Evolutionary conservation across 1,284 basidiomycete genomes (phyloP), one percentile per base, ranked within the genome.

Genomic region (Boletus mariae): DNA sequence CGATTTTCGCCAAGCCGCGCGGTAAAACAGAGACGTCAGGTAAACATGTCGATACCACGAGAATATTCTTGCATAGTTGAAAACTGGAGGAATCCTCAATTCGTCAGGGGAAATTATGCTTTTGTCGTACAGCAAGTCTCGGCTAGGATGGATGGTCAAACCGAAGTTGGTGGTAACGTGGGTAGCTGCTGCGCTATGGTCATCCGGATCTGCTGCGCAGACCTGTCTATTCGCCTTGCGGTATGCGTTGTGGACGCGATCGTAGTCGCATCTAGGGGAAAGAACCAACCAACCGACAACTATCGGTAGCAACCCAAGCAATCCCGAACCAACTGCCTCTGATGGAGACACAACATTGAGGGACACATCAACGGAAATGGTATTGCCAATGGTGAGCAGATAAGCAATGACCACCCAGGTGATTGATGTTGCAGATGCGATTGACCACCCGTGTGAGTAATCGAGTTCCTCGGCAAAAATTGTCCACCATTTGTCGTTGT

Each of bases 201-300:
- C 54, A 8, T 1, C 2, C 4, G 40, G 4, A 17, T 55, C 25
- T 23, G 54, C 54, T 7, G 47, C 47, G 20, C 54, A 51, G 3
- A 31, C 52, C 0, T 58, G 55, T 26, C 44, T 51, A 47, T 75
- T 73, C 1, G 71, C 72, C 13, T 60, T 59, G 8, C 65, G 32
- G 28, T 73, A 54, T 2, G 72, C 73, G 5, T 58, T 54, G 1
- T 56, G 54, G 6, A 77, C 57, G 1, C 71, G 68, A 1, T n/a
- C 34, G 13, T 65, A 62, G 50, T 75, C 70, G 43, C 73, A 77
- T 56, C 75, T 74, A 0, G 75, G 75, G 0, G 71, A 73, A 15
- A 76, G 61, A 51, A 71, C 63, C 17, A 78, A 57, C 73, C 76
- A 76, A n/a, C 68, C 65, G 1, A 74, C 57, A 32, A 79, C 74